These are phyloP conservation scores for Euptelea pleiosperma DNA, from an alignment of 164 flowering plant species.

Conservation along the genomic window DNA sequence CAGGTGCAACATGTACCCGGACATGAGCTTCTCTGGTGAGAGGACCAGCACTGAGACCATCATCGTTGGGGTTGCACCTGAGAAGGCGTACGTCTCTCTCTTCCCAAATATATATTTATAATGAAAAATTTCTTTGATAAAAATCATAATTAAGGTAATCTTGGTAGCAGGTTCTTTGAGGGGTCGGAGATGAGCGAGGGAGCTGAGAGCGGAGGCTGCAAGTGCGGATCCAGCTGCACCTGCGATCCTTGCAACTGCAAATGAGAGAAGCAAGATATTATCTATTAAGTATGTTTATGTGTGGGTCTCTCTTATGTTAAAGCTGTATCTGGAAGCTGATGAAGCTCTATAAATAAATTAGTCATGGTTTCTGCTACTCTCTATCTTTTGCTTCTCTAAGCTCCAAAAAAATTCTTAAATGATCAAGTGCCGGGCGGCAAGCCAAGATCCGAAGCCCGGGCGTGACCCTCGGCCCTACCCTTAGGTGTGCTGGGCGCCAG, in stretches of 20 bases:
- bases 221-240: slow-evolving; percentile 32
- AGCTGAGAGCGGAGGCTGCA: slow-evolving; percentile 26
- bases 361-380: background rate
- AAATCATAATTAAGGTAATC: background rate
- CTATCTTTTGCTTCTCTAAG: too few relatives aligned
- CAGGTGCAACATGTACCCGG: slow-evolving; percentile 48
- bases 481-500: too few relatives aligned
- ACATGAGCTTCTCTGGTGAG: slow-evolving; percentile 20
- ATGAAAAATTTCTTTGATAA: too few relatives aligned
- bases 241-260: slow-evolving; percentile 34
- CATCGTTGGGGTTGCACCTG: slow-evolving; percentile 30
- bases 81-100: slow-evolving; percentile 13
- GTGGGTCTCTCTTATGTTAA: too few relatives aligned
- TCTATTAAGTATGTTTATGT: background rate
- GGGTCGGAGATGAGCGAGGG: slow-evolving; percentile 18
- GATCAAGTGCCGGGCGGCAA: too few relatives aligned
- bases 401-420: too few relatives aligned
- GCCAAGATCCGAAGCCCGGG: too few relatives aligned
- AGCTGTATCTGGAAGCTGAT: background rate
- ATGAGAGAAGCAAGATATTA: slow-evolving; percentile 11
- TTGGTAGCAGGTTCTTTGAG: slow-evolving; percentile 9
- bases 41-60: slow-evolving; percentile 22
- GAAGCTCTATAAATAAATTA: background rate
- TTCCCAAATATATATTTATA: too few relatives aligned
- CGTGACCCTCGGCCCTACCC: too few relatives aligned